Evolutionary conservation across 176 grass and related monocot genomes (phyloP), one percentile per base, ranked within the genome.

Genomic region (Echinochloa phyllopogon): DNA sequence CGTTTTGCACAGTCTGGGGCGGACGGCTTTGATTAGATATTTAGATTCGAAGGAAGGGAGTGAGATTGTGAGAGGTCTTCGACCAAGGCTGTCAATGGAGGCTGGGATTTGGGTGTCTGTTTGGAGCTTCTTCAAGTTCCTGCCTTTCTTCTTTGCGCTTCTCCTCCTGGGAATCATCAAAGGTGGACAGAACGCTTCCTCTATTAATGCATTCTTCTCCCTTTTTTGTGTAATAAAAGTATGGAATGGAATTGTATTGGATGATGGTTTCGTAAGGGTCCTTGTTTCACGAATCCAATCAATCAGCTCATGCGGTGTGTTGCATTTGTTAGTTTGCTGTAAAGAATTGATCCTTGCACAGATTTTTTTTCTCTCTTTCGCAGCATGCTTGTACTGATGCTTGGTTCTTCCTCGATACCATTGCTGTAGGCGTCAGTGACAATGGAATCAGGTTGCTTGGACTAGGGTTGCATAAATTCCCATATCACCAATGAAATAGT

Each of bases 131-230:
- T 56, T 99, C 80, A 86, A 92, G 87, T 99, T 99, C 87, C 76
- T 99, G 73, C 91, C 93, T n/a, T 99, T 87, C 86, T 99, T 99
- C 88, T 84, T 84, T n/a, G 93, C 85, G 4, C 80, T 96, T 68
- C 82, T 99, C 76, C 59, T 99, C 70, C 89, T 99, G 10, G 93
- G 96, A 21, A 80, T 90, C 73, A 83, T 99, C 72, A 99, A 99
- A 96, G 96, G 96, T 94, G 62, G 38, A 66, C 75, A 57, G 4
- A 17, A 25, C n/a, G 15, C 57, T 75, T 81, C 61, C 56, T 78
- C 63, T 59, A 17, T 44, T 50, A 1, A 12, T 53, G 33, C 48
- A 11, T 20, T 77, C 27, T 45, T 44, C 24, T 70, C 58, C 53
- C 29, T 29, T 77, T 15, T 56, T 18, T 75, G 20, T 25, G 6